Conservation (phyloP, 257 asterid species). For the Scutellaria minor region DNA sequence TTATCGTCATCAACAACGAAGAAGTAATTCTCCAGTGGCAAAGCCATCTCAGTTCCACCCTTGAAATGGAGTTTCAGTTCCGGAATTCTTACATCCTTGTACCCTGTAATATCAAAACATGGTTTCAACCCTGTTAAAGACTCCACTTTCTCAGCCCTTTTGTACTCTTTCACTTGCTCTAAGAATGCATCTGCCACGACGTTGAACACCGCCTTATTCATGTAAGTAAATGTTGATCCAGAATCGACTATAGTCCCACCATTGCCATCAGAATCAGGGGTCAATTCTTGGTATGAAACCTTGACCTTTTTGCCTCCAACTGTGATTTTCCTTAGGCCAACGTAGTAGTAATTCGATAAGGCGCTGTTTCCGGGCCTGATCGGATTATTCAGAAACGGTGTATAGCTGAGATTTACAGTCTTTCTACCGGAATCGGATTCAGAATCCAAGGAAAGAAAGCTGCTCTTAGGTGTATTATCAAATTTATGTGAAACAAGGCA, state of each 20-base stretch:
- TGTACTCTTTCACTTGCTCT: conserved; percentile 51
- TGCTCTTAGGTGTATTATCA: conserved; percentile 54
- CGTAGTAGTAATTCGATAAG: conserved; percentile 59
- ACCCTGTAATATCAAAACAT: conserved; percentile 67
- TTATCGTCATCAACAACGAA: conserved; percentile 42
- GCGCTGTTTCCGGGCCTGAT: conserved; percentile 38
- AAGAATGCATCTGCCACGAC: conserved; percentile 49
- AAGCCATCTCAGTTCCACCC: conserved; percentile 74
- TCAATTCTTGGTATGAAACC: conserved; percentile 49
- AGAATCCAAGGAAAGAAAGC: conserved; percentile 57
- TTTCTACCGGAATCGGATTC: conserved; percentile 47
- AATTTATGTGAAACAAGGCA: conserved; percentile 74
- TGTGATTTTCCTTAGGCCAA: conserved; percentile 55
- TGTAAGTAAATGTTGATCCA: conserved; percentile 74
- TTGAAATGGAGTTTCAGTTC: conserved; percentile 70
- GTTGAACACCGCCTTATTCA: conserved; percentile 49
- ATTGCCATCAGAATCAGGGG: conserved; percentile 59
- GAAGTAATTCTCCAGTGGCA: conserved; percentile 78
- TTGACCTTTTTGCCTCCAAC: conserved; percentile 70
- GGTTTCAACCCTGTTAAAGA: conserved; percentile 61
- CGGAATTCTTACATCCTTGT: conserved; percentile 48
- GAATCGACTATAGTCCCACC: conserved; percentile 93
- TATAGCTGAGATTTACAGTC: conserved; percentile 49
- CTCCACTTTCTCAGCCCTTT: conserved; percentile 58
- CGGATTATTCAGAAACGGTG: conserved; percentile 57